Evolutionary conservation across 2,329 filamentous ascomycete species (phyloP).

Genomic region (Teratosphaeria destructans): DNA sequence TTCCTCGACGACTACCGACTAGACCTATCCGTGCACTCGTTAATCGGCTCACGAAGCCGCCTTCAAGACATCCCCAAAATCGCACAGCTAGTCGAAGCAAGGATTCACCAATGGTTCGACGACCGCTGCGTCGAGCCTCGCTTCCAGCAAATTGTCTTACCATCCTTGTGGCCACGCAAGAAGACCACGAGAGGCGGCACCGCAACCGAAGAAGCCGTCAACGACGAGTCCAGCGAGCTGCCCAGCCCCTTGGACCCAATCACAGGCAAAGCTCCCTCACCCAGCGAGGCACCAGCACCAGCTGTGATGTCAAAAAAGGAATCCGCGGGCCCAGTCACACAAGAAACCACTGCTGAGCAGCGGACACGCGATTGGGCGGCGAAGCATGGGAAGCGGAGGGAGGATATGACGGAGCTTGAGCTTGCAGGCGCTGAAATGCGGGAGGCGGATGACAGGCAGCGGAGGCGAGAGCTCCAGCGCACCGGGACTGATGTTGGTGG

Average conservation of each 20-base stretch:
- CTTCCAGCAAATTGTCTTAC: slow-evolving; percentile 77
- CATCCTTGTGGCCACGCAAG: slow-evolving; percentile 74
- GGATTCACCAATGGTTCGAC: slow-evolving; percentile 79
- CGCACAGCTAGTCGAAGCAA: slow-evolving; percentile 68
- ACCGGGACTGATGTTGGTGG: background rate
- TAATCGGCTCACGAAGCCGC: slow-evolving; percentile 68
- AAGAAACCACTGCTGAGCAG: slow-evolving; percentile 23
- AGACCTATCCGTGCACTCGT: slow-evolving; percentile 69
- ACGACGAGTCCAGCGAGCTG: slow-evolving; percentile 1
- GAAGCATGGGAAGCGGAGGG: slow-evolving; percentile 19
- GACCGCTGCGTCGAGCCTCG: slow-evolving; percentile 75
- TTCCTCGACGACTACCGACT: slow-evolving; percentile 83
- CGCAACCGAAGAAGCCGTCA: slow-evolving; percentile 30
- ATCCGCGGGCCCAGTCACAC: slow-evolving; percentile 1
- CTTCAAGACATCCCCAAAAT: slow-evolving; percentile 84
- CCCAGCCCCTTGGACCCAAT: background rate
- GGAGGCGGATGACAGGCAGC: slow-evolving; percentile 15
- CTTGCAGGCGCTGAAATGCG: slow-evolving; percentile 24
- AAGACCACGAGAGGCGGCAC: slow-evolving; percentile 69
- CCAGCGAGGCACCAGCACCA: background rate
- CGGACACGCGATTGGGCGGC: slow-evolving; percentile 25
- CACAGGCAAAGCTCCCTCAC: background rate
- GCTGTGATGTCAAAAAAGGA: slow-evolving; percentile 8
- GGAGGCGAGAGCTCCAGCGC: background rate
- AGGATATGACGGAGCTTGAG: slow-evolving; percentile 23